phyloP scores from a whole-genome alignment of 1,284 basidiomycete genomes.

The Quambalaria eucalypti region DNA sequence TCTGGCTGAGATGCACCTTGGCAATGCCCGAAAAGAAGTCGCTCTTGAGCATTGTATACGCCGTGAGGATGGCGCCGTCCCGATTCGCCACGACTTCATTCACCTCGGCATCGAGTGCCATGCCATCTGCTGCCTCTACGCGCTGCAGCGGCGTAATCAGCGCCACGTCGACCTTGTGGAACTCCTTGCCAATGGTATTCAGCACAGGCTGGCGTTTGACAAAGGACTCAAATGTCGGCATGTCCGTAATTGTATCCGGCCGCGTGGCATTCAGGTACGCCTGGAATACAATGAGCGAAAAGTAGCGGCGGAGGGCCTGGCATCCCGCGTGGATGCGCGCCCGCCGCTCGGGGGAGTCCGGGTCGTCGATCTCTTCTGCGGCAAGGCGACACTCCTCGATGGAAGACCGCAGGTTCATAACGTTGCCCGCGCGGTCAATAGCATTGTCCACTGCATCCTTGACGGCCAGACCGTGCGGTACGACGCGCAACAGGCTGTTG shows the following conservation, averaged over 20 bases:
- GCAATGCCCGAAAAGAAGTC: slow-evolving; percentile 66
- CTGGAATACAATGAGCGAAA: slow-evolving; percentile 85
- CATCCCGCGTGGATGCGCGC: slow-evolving; percentile 53
- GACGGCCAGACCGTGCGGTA: slow-evolving; percentile 76
- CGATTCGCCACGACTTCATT: slow-evolving; percentile 63
- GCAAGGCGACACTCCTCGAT: slow-evolving; percentile 69
- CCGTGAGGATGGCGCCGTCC: slow-evolving; percentile 75
- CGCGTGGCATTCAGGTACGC: slow-evolving; percentile 79
- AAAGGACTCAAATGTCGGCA: slow-evolving; percentile 38
- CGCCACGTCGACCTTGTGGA: slow-evolving; percentile 67
- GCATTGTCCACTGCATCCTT: slow-evolving; percentile 82
- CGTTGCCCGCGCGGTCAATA: slow-evolving; percentile 67
- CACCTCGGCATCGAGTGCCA: slow-evolving; percentile 56
- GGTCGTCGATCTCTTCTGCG: slow-evolving; percentile 69
- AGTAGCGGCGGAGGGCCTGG: slow-evolving; percentile 55
- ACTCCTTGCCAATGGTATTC: slow-evolving; percentile 87
- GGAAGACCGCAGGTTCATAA: slow-evolving; percentile 72
- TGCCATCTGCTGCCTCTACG: slow-evolving; percentile 54
- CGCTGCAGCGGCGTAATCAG: slow-evolving; percentile 73
- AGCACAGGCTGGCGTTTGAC: slow-evolving; percentile 59
- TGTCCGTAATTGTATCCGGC: slow-evolving; percentile 54
- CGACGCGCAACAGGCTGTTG: slow-evolving; percentile 71
- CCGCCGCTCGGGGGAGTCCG: slow-evolving; percentile 66
- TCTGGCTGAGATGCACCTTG: slow-evolving; percentile 12
- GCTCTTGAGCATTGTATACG: slow-evolving; percentile 89